A percentile compares a stretch with the other conserved stretches of the same genome.
These are phyloP conservation scores for Cutaneotrichosporon arboriforme DNA, from an alignment of 1,284 basidiomycete genomes.

Conservation along the genomic window DNA sequence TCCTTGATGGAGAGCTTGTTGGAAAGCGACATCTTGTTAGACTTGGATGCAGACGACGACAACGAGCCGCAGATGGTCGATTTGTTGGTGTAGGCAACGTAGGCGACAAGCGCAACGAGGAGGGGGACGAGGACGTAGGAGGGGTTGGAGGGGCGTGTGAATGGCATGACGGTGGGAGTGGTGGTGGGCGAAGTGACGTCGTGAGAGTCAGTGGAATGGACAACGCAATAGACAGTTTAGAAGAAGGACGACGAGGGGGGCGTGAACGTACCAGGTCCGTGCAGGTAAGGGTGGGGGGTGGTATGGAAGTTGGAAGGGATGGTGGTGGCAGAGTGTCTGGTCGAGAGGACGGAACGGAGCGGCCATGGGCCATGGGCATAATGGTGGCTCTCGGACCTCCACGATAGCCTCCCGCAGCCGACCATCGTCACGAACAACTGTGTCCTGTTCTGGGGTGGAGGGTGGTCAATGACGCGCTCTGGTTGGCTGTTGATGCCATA, in stretches of 20 bases:
- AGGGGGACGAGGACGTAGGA: conserved; percentile 3
- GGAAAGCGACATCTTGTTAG: conserved; percentile 78
- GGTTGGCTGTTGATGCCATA: neutral
- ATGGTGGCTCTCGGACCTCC: too few species aligned
- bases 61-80: neutral
- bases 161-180: neutral
- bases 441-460: too few species aligned
- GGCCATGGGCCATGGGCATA: neutral
- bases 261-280: neutral
- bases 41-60: neutral
- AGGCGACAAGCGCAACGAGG: conserved; percentile 7
- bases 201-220: neutral
- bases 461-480: neutral
- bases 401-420: too few species aligned
- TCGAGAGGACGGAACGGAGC: neutral
- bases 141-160: conserved; percentile 5
- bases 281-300: neutral
- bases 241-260: neutral
- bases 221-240: neutral
- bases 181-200: neutral
- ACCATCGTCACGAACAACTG: too few species aligned
- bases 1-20: conserved; percentile 92
- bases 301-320: neutral
- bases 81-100: conserved; percentile 5
- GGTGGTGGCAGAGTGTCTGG: neutral